Conservation (phyloP, 331 rosid genomes). For the Pyrus hybrid region DNA sequence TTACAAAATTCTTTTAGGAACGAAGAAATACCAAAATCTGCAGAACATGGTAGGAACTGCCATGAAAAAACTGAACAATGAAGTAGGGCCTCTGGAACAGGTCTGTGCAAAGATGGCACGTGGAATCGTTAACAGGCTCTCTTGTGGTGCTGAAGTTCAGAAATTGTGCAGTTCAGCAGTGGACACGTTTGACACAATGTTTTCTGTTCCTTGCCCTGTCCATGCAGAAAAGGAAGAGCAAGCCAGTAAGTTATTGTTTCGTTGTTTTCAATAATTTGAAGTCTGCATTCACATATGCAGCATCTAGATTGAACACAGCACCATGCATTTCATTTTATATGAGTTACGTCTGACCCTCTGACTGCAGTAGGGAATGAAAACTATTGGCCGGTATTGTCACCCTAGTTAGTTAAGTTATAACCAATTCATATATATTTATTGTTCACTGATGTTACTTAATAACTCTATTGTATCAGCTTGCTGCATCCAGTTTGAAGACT, state of each 20-base stretch:
- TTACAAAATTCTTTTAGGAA: constrained; percentile 62
- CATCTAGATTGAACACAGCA: background rate
- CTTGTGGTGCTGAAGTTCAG: constrained; percentile 85
- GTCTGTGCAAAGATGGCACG: constrained; percentile 66
- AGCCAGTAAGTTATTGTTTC: constrained; percentile 39
- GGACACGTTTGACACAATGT: constrained; percentile 51
- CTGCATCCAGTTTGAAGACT: constrained; percentile 56
- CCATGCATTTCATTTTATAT: background rate
- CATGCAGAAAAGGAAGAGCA: constrained; percentile 29
- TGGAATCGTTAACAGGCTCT: constrained; percentile 79
- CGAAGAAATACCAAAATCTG: constrained; percentile 41
- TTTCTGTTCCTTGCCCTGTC: constrained; percentile 22
- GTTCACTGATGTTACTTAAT: constrained; percentile 8
- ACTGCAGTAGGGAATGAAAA: background rate
- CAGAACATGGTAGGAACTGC: constrained; percentile 55
- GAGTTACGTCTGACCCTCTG: background rate
- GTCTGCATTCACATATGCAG: background rate
- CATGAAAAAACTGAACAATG: constrained; percentile 44
- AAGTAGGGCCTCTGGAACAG: constrained; percentile 71
- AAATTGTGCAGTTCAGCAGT: constrained; percentile 65
- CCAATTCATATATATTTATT: background rate
- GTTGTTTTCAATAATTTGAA: background rate
- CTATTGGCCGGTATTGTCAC: background rate
- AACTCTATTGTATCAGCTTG: constrained; percentile 46
- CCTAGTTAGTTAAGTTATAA: background rate